Conservation (phyloP, 2,329 filamentous ascomycete genomes). For the Sporothrix luriei region DNA sequence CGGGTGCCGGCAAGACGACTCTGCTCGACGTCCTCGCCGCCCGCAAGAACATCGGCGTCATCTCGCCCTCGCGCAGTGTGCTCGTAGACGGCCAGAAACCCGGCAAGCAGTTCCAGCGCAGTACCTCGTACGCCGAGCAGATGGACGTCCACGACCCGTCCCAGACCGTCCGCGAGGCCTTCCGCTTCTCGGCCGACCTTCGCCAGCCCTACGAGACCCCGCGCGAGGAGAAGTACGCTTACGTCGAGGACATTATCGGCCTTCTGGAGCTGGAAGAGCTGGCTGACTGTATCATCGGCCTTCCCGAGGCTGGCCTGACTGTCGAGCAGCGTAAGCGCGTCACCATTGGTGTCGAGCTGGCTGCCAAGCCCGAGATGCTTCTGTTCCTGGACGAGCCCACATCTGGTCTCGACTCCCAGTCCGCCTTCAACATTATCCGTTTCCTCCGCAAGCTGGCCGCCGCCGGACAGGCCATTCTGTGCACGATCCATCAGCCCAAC, state of each 20-base stretch:
- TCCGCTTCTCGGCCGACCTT: constrained; percentile 64
- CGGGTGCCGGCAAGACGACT: constrained; percentile 86
- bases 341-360: constrained; percentile 90
- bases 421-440: constrained; percentile 74
- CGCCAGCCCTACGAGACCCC: constrained; percentile 60
- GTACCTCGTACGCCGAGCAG: constrained; percentile 65
- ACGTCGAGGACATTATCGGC: constrained; percentile 61
- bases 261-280: constrained; percentile 62
- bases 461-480: constrained; percentile 85
- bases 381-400: constrained; percentile 81
- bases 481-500: constrained; percentile 89
- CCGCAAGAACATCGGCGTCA: constrained; percentile 64
- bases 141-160: constrained; percentile 64
- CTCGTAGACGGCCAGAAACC: constrained; percentile 60
- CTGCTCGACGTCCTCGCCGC: constrained; percentile 73
- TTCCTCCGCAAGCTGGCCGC: constrained; percentile 75
- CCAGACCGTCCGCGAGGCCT: constrained; percentile 64
- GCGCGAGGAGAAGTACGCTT: constrained; percentile 58
- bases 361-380: constrained; percentile 75
- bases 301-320: constrained; percentile 68
- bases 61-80: constrained; percentile 53
- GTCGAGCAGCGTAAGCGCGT: constrained; percentile 70
- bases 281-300: constrained; percentile 61
- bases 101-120: constrained; percentile 61
- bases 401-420: constrained; percentile 71